phyloP scores from a whole-genome alignment of 1,284 basidiomycete genomes.

The Fomitopsis betulina region DNA sequence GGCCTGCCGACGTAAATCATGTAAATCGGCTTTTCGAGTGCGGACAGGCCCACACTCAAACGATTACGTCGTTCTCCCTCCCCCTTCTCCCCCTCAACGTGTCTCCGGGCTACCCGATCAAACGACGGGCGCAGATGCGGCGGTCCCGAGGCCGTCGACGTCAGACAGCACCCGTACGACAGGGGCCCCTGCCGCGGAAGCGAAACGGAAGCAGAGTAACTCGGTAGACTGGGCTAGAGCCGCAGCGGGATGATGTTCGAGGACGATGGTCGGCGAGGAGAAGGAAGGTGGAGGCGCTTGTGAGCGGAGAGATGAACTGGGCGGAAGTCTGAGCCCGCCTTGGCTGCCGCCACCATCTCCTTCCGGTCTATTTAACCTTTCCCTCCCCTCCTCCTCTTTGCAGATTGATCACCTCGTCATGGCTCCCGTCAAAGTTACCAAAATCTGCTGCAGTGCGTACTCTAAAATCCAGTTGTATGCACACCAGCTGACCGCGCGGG shows the following conservation, averaged over 20 bases:
- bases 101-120: too few species aligned
- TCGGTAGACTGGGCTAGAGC: not conserved
- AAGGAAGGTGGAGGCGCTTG: not conserved
- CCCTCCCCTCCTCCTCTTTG: constrained; percentile 8
- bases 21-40: too few species aligned
- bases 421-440: constrained; percentile 68
- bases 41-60: too few species aligned
- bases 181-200: not conserved
- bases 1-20: too few species aligned
- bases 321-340: not conserved
- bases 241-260: not conserved
- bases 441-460: constrained; percentile 87
- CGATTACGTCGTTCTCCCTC: too few species aligned
- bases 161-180: too few species aligned
- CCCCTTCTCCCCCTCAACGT: too few species aligned
- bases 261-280: not conserved
- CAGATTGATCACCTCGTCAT: constrained; percentile 29
- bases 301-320: too few species aligned
- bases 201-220: not conserved
- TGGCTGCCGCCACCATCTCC: not conserved
- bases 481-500: constrained; percentile 4
- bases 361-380: not conserved
- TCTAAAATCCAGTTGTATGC: constrained; percentile 9
- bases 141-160: too few species aligned
- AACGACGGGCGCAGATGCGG: too few species aligned